Evolutionary conservation across 441 rosid species (phyloP).

Genomic region (Euphorbia schlechtendalii): DNA sequence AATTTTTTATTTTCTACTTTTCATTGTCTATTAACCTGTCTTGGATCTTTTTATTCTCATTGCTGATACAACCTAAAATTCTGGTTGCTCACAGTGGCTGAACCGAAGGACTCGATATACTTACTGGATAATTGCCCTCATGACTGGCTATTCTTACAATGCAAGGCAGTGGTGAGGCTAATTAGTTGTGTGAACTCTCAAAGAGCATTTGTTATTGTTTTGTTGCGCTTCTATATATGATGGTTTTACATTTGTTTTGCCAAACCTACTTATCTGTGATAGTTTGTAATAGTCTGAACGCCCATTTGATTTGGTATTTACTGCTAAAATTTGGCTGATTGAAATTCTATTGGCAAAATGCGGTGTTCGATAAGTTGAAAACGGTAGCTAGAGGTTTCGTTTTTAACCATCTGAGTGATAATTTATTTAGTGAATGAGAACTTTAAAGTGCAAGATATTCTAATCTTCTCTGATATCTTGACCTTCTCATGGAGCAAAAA

Average conservation of each 20-base stretch:
- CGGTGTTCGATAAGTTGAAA: background rate
- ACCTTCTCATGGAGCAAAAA: too few relatives aligned
- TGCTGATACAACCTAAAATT: constrained; percentile 13
- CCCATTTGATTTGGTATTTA: background rate
- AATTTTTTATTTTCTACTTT: constrained; percentile 1
- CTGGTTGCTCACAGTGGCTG: constrained; percentile 57
- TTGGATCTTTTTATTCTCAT: background rate
- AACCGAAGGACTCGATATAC: constrained; percentile 73
- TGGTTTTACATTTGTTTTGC: background rate
- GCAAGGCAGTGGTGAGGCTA: constrained; percentile 92
- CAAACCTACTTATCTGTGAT: background rate
- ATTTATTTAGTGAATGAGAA: too few relatives aligned
- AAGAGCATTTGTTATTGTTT: background rate
- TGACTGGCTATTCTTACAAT: constrained; percentile 88
- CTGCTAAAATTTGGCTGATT: background rate
- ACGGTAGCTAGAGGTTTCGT: background rate
- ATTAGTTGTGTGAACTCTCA: background rate
- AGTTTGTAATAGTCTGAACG: background rate
- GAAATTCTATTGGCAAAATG: background rate
- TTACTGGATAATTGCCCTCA: constrained; percentile 85
- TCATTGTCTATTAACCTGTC: constrained; percentile 6
- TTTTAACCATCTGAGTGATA: too few relatives aligned
- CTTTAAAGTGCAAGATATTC: too few relatives aligned
- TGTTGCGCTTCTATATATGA: background rate
- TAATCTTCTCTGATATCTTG: too few relatives aligned